Conservation (phyloP, 257 asterid genomes). For the Solanum rostratum region DNA sequence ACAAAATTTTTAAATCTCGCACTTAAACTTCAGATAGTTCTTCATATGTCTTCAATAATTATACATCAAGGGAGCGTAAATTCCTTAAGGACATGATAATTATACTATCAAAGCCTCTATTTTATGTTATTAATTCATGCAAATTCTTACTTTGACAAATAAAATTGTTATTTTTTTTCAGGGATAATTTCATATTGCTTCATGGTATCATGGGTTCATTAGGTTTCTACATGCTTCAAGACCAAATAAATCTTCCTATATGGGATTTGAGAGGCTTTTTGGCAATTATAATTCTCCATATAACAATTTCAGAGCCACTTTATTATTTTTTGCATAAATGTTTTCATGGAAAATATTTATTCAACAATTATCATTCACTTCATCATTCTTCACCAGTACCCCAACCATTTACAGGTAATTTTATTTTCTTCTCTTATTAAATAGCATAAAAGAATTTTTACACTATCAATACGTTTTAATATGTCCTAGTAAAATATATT, state of each 20-base stretch:
- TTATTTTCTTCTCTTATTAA: background rate
- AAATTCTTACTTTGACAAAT: background rate
- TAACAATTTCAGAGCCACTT: slow-evolving; percentile 67
- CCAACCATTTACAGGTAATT: slow-evolving; percentile 67
- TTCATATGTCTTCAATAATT: background rate
- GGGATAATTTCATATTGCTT: slow-evolving; percentile 80
- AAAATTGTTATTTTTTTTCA: slow-evolving; percentile 5
- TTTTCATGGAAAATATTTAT: slow-evolving; percentile 54
- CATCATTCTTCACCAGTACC: slow-evolving; percentile 83
- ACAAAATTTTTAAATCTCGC: fast-evolving
- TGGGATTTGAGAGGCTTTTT: slow-evolving; percentile 56
- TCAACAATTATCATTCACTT: slow-evolving; percentile 54
- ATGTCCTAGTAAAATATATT: background rate
- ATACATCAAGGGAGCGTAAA: background rate
- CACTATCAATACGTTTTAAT: background rate
- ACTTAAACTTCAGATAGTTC: background rate
- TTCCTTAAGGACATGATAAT: background rate
- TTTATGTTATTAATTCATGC: background rate
- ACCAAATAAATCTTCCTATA: slow-evolving; percentile 15
- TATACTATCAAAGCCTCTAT: background rate
- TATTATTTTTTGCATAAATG: slow-evolving; percentile 57
- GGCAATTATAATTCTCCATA: slow-evolving; percentile 40
- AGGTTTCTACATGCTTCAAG: slow-evolving; percentile 29
- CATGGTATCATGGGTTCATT: slow-evolving; percentile 52
- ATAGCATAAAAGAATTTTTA: background rate